Evolutionary conservation across 768 basidiomycete genomes (phyloP).

Genomic region (Podaxis mareebaensis): DNA sequence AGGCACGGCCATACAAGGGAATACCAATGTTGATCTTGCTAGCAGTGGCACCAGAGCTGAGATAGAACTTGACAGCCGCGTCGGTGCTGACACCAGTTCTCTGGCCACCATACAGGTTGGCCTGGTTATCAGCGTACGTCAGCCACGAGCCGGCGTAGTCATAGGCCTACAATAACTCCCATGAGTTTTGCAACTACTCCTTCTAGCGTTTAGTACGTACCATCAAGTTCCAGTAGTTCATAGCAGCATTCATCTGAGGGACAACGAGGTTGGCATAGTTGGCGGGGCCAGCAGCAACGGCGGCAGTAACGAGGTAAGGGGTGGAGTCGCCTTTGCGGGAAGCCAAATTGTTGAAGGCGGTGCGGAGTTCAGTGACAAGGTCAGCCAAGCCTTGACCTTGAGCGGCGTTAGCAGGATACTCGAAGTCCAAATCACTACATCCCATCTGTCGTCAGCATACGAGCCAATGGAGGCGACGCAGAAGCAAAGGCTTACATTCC

Average conservation of each 20-base stretch:
- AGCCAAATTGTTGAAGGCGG: slow-evolving; percentile 61
- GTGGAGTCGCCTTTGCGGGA: slow-evolving; percentile 57
- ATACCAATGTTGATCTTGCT: slow-evolving; percentile 74
- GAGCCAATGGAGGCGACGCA: not conserved
- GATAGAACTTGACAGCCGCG: slow-evolving; percentile 61
- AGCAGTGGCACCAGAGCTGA: slow-evolving; percentile 58
- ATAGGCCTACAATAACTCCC: slow-evolving; percentile 48
- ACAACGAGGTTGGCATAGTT: slow-evolving; percentile 62
- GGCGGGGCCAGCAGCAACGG: slow-evolving; percentile 61
- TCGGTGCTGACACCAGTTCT: slow-evolving; percentile 70
- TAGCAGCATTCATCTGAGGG: slow-evolving; percentile 60
- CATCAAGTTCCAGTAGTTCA: slow-evolving; percentile 86
- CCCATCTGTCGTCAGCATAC: slow-evolving; percentile 1
- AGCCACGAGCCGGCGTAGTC: slow-evolving; percentile 83
- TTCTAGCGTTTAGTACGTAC: slow-evolving; percentile 29
- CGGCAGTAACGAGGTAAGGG: slow-evolving; percentile 62
- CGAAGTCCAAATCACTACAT: slow-evolving; percentile 72
- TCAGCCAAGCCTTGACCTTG: slow-evolving; percentile 70
- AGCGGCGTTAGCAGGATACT: slow-evolving; percentile 61
- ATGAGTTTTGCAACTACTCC: not conserved
- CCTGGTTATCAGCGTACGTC: slow-evolving; percentile 51
- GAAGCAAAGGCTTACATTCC: slow-evolving; percentile 53
- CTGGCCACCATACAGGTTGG: slow-evolving; percentile 68
- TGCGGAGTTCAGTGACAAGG: slow-evolving; percentile 61
- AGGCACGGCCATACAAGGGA: slow-evolving; percentile 80